Base-by-base conservation (phyloP, 169 alveolate species). In the Sarcocystis neurona region DNA sequence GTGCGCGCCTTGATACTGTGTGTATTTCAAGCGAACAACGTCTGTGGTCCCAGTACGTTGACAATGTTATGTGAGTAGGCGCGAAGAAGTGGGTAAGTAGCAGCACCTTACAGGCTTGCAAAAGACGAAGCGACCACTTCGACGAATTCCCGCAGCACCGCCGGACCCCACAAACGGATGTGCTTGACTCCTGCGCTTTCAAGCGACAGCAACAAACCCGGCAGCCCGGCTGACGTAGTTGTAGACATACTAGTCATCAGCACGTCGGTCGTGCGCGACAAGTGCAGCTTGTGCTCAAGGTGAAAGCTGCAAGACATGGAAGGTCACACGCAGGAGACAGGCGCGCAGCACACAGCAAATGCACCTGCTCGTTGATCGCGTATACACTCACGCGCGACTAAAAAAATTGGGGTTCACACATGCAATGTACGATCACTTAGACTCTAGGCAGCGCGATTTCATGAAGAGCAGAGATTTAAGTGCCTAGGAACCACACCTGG, bases 121-220 rank as follows among this genome's bases (percentile, higher is more conserved):
- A 91, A 94, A 44, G 94, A 66, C 41, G 48, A 46, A 23, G 56
- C 74, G 79, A 93, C 86, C 48, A 23, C 75, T 41, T 92, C 86
- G 79, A 94, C 68, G 58, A 93, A 41, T 8, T 56, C 77, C 87
- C 70, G 92, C 43, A 92, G 70, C 37, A 92, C 91, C 32, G 91
- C 92, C n/a, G 97, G 97, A 37, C 97, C 97, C 90, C 94, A 92
- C 41, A 96, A 82, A 20, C 92, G 85, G 50, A 96, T 89, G 48
- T 70, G 60, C 43, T 84, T 85, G 48, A 85, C 88, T 2, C 95
- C 94, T 44, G 94, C 91, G 72, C 96, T 94, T 32, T 94, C 96
- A 41, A 95, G 82, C 39, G 97, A 91, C 63, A 96, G 90, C 27
- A 96, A 92, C 50, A 96, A 92, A 18, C 97, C 97, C 0, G 94